Percentiles rank a stretch among this genome's conserved stretches.
These are phyloP conservation scores for Pleurotus citrinopileatus DNA, from an alignment of 768 basidiomycete genomes.

Conservation along the genomic window DNA sequence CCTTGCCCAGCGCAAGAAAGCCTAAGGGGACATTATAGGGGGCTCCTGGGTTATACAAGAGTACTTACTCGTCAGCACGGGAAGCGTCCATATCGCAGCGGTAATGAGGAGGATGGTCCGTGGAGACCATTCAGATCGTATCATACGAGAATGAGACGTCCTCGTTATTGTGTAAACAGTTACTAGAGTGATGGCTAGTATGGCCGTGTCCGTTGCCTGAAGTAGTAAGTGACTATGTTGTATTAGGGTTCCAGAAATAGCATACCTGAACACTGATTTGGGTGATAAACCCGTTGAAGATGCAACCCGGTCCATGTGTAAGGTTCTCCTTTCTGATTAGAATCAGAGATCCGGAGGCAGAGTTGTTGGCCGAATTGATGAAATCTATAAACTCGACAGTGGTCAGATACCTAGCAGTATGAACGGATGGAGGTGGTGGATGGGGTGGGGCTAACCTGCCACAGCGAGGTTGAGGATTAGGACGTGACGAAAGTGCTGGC, in stretches of 20 bases:
- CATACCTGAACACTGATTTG: slow-evolving; percentile 6
- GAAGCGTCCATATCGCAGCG: neutral
- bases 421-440: neutral
- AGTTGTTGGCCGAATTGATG: slow-evolving; percentile 10
- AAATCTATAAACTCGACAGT: no score
- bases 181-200: slow-evolving; percentile 13
- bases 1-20: slow-evolving; percentile 13
- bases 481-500: slow-evolving; percentile 13
- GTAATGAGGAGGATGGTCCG: neutral
- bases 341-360: slow-evolving; percentile 14
- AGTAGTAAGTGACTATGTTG: neutral
- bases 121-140: slow-evolving; percentile 2
- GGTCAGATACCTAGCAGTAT: no score
- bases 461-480: slow-evolving; percentile 13
- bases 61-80: neutral
- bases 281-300: neutral
- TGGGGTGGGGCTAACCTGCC: slow-evolving; percentile 6
- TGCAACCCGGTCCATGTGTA: neutral
- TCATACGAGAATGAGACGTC: slow-evolving; percentile 1
- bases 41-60: no score
- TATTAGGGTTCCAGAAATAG: neutral
- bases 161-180: slow-evolving; percentile 14
- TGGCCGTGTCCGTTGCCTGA: slow-evolving; percentile 15
- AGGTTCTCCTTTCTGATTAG: neutral
- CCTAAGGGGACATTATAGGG: slow-evolving; percentile 1